Base-by-base conservation (phyloP, 208 protist species). In the Crithidia fasciculata region DNA sequence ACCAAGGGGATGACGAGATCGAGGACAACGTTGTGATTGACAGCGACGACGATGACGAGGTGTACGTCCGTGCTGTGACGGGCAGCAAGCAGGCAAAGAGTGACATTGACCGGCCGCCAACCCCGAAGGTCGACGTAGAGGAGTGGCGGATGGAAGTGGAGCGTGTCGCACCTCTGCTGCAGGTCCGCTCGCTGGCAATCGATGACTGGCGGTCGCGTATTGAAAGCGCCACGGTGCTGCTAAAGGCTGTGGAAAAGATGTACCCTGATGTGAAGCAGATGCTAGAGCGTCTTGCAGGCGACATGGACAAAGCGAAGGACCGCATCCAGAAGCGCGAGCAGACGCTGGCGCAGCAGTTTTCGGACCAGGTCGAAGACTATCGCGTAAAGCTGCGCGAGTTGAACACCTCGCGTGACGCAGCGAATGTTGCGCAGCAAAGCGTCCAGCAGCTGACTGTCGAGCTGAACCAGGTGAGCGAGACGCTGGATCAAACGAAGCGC, bases 141-240 rank as follows among this genome's bases (percentile, higher is more conserved):
- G 93, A 93, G 74, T 97, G 93, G 91, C 90, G 87, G 53, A 81
- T 97, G 69, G 91, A 97, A 76, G 87, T 97, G 43, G 93, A 97
- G 75, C 85, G 88, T 9, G 91, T 97, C 6, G 88, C 85, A 12
- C 93, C 93, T 39, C 68, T 96, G 19, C 79, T 97, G 61, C 86
- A 97, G 56, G 77, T 96, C 43, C 85, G 81, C 18, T 60, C 81
- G 16, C 84, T 89, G 2, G 52, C 59, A 12, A 80, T 83, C 15
- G 89, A 95, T 56, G 90, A 96, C 67, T 97, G 93, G 91, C 87
- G 93, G 9, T 90, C 88, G 45, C 86, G 90, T 47, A 84, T 97
- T 37, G 91, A 95, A 69, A 93, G 76, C 69, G 88, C 91, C 7
- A 76, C 85, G 6, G 74, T 95, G 72, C 78, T 97, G 10, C 71